Conservation (phyloP, 805 yeast species). For the Teunomyces barrocoloradensis region DNA sequence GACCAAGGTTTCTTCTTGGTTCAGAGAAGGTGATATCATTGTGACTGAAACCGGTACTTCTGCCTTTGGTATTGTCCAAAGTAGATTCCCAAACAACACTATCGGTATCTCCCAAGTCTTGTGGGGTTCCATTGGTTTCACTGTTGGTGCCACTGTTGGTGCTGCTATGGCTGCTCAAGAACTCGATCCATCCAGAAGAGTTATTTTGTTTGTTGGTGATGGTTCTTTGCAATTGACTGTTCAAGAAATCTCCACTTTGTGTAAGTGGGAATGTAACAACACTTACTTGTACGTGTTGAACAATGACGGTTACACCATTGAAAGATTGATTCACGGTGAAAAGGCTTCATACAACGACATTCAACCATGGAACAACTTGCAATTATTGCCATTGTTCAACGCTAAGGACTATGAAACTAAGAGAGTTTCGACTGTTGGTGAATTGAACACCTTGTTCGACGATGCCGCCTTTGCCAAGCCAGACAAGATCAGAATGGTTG, state of each 20-base stretch:
- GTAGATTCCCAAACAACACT: conserved; percentile 27
- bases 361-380: conserved; percentile 20
- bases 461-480: conserved; percentile 13
- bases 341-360: conserved; percentile 19
- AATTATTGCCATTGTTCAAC: conserved; percentile 14
- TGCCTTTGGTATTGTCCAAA: conserved; percentile 34
- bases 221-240: conserved; percentile 24
- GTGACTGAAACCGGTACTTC: conserved; percentile 38
- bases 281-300: conserved; percentile 19
- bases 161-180: conserved; percentile 36
- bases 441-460: conserved; percentile 14
- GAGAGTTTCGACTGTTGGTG: conserved; percentile 14
- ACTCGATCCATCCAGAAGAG: conserved; percentile 22
- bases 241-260: conserved; percentile 21
- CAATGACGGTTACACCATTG: conserved; percentile 23
- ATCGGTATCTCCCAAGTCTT: conserved; percentile 34
- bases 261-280: conserved; percentile 11
- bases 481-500: conserved; percentile 18
- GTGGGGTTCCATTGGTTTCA: conserved; percentile 37
- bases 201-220: conserved; percentile 21
- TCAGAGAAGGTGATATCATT: conserved; percentile 30
- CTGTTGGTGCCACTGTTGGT: conserved; percentile 35
- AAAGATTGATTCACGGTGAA: conserved; percentile 19
- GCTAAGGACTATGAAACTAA: conserved; percentile 16
- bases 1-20: conserved; percentile 26